phyloP scores from a whole-genome alignment of 306 rosid genomes.

The Abrus pulchellus region DNA sequence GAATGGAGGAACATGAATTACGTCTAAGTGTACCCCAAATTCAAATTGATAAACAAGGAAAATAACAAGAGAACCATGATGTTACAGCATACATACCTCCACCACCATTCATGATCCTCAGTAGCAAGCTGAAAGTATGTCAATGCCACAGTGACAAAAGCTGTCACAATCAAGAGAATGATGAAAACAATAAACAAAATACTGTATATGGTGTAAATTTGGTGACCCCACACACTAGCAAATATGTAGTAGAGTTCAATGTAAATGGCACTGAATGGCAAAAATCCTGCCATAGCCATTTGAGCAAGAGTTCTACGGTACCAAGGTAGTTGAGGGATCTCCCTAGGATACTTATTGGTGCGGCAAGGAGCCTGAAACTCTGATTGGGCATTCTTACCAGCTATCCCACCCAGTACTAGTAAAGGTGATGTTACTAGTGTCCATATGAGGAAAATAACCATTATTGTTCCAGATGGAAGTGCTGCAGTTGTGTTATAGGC shows the following conservation, averaged over 20 bases:
- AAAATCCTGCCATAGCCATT: constrained; percentile 63
- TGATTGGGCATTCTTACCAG: constrained; percentile 58
- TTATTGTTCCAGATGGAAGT: constrained; percentile 62
- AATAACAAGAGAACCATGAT: neutral
- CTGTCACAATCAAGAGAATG: constrained; percentile 64
- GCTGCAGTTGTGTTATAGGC: constrained; percentile 66
- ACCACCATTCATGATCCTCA: constrained; percentile 75
- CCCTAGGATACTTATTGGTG: constrained; percentile 61
- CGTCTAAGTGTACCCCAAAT: constrained; percentile 8
- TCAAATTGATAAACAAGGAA: constrained; percentile 16
- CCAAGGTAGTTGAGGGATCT: constrained; percentile 64
- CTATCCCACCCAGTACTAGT: constrained; percentile 60
- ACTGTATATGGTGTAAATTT: constrained; percentile 59
- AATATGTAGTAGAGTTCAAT: constrained; percentile 63
- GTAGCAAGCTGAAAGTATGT: constrained; percentile 70
- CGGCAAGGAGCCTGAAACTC: constrained; percentile 63
- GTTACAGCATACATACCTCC: constrained; percentile 57
- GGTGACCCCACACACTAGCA: constrained; percentile 64
- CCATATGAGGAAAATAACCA: constrained; percentile 67
- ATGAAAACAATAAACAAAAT: constrained; percentile 60
- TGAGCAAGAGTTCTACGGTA: constrained; percentile 57
- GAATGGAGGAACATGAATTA: neutral
- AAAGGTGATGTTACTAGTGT: constrained; percentile 67
- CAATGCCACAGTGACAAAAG: constrained; percentile 63
- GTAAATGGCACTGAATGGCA: constrained; percentile 63